phyloP scores from a whole-genome alignment of 2,329 filamentous ascomycete species.

The Dissoconium aciculare region DNA sequence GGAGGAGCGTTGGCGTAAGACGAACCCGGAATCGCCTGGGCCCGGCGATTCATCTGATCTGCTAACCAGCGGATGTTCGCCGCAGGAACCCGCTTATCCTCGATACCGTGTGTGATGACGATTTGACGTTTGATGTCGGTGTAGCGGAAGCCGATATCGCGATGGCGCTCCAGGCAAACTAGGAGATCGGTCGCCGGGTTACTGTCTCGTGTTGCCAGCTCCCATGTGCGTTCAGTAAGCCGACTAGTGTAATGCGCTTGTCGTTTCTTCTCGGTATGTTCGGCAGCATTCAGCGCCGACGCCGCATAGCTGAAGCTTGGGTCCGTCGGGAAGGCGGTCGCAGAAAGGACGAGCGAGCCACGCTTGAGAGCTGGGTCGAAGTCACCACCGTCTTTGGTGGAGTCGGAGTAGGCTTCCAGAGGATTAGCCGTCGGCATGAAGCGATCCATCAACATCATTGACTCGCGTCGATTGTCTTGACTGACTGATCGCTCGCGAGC shows the following conservation, averaged over 20 bases:
- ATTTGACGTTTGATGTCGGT: slow-evolving; percentile 86
- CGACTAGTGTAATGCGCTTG: slow-evolving; percentile 66
- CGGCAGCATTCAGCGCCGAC: slow-evolving; percentile 32
- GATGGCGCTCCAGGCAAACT: slow-evolving; percentile 78
- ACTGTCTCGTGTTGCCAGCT: slow-evolving; percentile 73
- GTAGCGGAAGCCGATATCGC: slow-evolving; percentile 89
- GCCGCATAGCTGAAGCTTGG: slow-evolving; percentile 30
- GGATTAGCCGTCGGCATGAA: slow-evolving; percentile 27
- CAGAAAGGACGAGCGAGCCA: slow-evolving; percentile 16
- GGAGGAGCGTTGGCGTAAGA: slow-evolving; percentile 2
- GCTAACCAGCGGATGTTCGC: slow-evolving; percentile 93
- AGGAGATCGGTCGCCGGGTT: slow-evolving; percentile 90
- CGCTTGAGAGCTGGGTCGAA: slow-evolving; percentile 10
- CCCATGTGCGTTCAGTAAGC: slow-evolving; percentile 88
- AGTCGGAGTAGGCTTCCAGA: slow-evolving; percentile 16
- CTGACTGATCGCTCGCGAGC: slow-evolving; percentile 14
- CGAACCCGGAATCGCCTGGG: slow-evolving; percentile 6
- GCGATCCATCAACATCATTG: slow-evolving; percentile 37
- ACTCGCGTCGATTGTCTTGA: slow-evolving; percentile 28
- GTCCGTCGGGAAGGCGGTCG: slow-evolving; percentile 22
- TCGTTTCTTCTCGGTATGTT: slow-evolving; percentile 54
- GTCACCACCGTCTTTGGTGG: slow-evolving; percentile 12
- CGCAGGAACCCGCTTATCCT: slow-evolving; percentile 80
- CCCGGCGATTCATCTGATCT: slow-evolving; percentile 56
- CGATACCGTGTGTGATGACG: slow-evolving; percentile 84